Evolutionary conservation across 1,139 yeast species (phyloP).

Genomic region (Suhomyces chickasaworum): DNA sequence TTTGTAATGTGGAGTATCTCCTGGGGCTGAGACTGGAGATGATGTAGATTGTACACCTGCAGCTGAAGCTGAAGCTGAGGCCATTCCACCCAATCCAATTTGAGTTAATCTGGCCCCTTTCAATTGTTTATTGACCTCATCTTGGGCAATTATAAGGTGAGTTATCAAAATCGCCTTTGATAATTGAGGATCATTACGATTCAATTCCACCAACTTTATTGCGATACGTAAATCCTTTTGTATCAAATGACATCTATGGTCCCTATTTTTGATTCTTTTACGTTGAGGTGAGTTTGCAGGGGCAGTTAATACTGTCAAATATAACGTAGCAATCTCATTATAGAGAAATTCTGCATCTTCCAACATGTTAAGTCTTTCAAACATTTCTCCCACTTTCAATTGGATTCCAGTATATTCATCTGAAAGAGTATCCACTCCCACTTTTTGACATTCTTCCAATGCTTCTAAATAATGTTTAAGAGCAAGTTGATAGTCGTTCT

Average conservation of each 20-base stretch:
- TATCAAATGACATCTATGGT: constrained; percentile 57
- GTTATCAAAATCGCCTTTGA: constrained; percentile 63
- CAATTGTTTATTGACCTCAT: constrained; percentile 40
- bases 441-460: constrained; percentile 42
- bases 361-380: constrained; percentile 60
- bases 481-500: constrained; percentile 62
- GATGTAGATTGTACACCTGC: not conserved
- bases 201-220: constrained; percentile 64
- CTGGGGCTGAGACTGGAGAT: not conserved
- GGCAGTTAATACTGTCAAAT: constrained; percentile 57
- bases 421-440: constrained; percentile 53
- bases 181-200: constrained; percentile 49
- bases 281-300: constrained; percentile 26
- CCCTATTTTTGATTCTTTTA: constrained; percentile 25
- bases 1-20: constrained; percentile 4
- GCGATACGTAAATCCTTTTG: constrained; percentile 74
- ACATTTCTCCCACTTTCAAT: constrained; percentile 84
- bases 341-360: constrained; percentile 68
- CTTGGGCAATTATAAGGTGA: constrained; percentile 67
- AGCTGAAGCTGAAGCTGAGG: too few species aligned
- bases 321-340: constrained; percentile 65
- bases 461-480: constrained; percentile 61
- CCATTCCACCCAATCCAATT: constrained; percentile 4
- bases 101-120: constrained; percentile 10
- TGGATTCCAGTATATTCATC: constrained; percentile 86